Evolutionary conservation across 257 asterid genomes (phyloP).

Genomic region (Primulina huaijiensis): DNA sequence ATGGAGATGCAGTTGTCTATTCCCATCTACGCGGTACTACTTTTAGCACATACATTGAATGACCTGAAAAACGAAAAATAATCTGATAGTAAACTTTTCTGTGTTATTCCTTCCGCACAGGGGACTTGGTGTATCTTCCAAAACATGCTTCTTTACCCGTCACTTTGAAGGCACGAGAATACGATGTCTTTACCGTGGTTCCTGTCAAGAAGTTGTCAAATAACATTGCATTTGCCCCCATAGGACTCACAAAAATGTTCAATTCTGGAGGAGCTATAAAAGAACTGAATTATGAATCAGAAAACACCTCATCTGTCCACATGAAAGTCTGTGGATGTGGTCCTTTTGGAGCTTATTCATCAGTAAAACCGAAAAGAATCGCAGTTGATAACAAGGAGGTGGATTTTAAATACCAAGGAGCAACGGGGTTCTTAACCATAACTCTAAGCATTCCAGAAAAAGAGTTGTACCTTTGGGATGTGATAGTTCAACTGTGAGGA

Average conservation of each 20-base stretch:
- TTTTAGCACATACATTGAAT: too few species aligned
- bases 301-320: constrained; percentile 33
- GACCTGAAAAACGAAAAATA: neutral
- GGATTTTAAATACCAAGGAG: constrained; percentile 58
- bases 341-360: constrained; percentile 68
- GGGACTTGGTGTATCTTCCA: constrained; percentile 62
- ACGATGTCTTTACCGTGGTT: constrained; percentile 66
- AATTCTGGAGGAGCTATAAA: constrained; percentile 87
- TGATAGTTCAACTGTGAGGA: constrained; percentile 50
- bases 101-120: constrained; percentile 37
- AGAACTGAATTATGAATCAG: constrained; percentile 42
- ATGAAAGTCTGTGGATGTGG: constrained; percentile 70
- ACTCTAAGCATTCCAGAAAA: constrained; percentile 39
- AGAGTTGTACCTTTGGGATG: constrained; percentile 65
- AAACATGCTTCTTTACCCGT: constrained; percentile 55
- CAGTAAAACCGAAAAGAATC: constrained; percentile 52
- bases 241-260: constrained; percentile 81
- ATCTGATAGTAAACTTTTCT: neutral
- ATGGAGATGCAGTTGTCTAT: constrained; percentile 57
- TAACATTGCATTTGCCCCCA: constrained; percentile 50
- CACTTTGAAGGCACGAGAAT: constrained; percentile 62
- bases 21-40: constrained; percentile 61
- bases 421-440: constrained; percentile 46
- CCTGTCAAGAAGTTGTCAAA: constrained; percentile 54
- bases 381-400: constrained; percentile 45